These are phyloP conservation scores for Penicillium psychrofluorescens DNA, from an alignment of 495 filamentous ascomycete species.

Conservation along the genomic window DNA sequence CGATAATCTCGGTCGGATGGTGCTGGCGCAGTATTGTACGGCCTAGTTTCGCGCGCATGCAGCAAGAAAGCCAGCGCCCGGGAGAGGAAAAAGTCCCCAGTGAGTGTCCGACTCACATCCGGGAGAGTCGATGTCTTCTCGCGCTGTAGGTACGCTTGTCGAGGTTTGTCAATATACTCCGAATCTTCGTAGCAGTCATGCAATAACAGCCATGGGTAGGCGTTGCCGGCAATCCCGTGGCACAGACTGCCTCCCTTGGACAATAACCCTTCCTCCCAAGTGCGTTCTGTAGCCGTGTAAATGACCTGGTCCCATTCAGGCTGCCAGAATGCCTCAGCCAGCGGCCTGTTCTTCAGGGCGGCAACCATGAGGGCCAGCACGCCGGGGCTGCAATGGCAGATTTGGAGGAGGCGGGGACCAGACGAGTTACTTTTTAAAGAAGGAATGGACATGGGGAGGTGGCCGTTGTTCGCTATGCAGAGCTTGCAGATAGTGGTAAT, in stretches of 20 bases:
- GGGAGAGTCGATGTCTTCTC: not conserved
- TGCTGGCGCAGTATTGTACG: slow-evolving; percentile 20
- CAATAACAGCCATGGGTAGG: slow-evolving; percentile 30
- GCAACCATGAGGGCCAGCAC: slow-evolving; percentile 29
- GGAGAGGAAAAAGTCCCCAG: slow-evolving; percentile 35
- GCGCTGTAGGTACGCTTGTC: slow-evolving; percentile 13
- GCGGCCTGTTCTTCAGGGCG: slow-evolving; percentile 18
- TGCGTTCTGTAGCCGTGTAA: slow-evolving; percentile 24
- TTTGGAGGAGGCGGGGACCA: slow-evolving; percentile 31
- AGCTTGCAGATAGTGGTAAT: slow-evolving; percentile 33
- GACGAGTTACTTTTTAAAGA: slow-evolving; percentile 2
- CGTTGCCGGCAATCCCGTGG: slow-evolving; percentile 42
- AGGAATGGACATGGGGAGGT: slow-evolving; percentile 32
- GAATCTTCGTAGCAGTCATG: slow-evolving; percentile 27
- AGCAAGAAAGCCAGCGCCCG: slow-evolving; percentile 34
- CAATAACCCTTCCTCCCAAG: slow-evolving; percentile 42
- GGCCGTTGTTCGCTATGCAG: slow-evolving; percentile 28
- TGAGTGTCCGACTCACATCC: slow-evolving; percentile 10
- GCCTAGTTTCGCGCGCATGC: slow-evolving; percentile 32
- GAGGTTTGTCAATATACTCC: slow-evolving; percentile 12
- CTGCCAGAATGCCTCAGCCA: slow-evolving; percentile 25
- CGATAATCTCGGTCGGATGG: slow-evolving; percentile 26
- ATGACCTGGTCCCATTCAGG: slow-evolving; percentile 36
- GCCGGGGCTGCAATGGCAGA: slow-evolving; percentile 41
- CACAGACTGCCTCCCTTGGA: slow-evolving; percentile 42